Percentiles rank a stretch among this genome's conserved stretches.
Conservation (phyloP, 148 eudicot genomes). For the Heliosperma pusillum region DNA sequence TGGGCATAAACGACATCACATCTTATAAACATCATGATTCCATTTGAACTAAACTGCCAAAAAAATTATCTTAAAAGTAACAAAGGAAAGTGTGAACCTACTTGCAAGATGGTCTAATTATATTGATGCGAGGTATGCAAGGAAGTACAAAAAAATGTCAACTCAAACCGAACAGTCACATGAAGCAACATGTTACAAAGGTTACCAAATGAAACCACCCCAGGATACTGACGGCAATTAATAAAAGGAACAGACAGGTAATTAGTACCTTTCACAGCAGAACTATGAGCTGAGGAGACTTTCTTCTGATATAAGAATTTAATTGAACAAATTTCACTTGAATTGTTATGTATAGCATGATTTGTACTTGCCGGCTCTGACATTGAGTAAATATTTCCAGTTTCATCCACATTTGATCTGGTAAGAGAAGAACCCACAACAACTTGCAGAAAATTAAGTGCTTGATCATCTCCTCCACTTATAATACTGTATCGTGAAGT, state of each 20-base stretch:
- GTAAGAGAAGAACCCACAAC: slow-evolving; percentile 35
- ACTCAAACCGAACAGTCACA: background rate
- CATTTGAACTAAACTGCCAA: background rate
- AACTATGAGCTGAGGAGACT: slow-evolving; percentile 75
- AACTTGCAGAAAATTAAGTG: slow-evolving; percentile 56
- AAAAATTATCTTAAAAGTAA: background rate
- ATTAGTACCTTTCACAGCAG: slow-evolving; percentile 82
- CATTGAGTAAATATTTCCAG: slow-evolving; percentile 15
- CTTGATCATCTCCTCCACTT: slow-evolving; percentile 98
- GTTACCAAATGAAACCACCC: background rate
- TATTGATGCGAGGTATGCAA: background rate
- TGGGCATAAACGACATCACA: background rate
- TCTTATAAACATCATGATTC: background rate
- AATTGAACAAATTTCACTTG: slow-evolving; percentile 37
- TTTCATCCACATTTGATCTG: slow-evolving; percentile 20
- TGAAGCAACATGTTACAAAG: slow-evolving; percentile 3
- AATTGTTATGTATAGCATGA: slow-evolving; percentile 17
- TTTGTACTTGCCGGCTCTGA: slow-evolving; percentile 18
- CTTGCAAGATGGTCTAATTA: background rate
- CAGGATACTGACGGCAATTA: background rate
- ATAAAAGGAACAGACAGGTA: background rate
- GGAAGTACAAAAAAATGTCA: background rate
- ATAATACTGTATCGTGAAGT: slow-evolving; percentile 37
- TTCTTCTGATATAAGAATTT: slow-evolving; percentile 43
- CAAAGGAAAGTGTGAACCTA: background rate